Conservation (phyloP, 2,329 filamentous ascomycete genomes). For the Colletotrichum limetticola region DNA sequence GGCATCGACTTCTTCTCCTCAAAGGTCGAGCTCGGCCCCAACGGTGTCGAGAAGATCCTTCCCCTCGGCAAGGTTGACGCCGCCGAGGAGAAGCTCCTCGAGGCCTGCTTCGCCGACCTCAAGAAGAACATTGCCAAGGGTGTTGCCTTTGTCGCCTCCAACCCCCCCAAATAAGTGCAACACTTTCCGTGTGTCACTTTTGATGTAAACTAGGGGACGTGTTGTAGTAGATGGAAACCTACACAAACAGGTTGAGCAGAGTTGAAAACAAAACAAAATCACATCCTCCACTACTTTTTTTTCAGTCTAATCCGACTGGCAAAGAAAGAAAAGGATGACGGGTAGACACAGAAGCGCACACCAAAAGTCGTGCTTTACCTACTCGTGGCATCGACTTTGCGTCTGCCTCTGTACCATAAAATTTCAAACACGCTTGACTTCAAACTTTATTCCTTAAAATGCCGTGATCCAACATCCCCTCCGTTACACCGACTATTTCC, state of each 20-base stretch:
- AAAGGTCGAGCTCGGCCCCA: slow-evolving; percentile 94
- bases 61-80: slow-evolving; percentile 86
- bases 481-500: no score
- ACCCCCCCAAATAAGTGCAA: slow-evolving; percentile 67
- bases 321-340: neutral
- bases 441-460: neutral
- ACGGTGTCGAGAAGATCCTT: slow-evolving; percentile 94
- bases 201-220: neutral
- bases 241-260: slow-evolving; percentile 30
- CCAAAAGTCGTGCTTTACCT: slow-evolving; percentile 30
- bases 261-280: slow-evolving; percentile 22
- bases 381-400: slow-evolving; percentile 28
- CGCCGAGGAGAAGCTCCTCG: slow-evolving; percentile 89
- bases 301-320: slow-evolving; percentile 13
- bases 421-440: slow-evolving; percentile 34
- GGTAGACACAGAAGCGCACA: slow-evolving; percentile 27
- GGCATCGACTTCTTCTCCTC: slow-evolving; percentile 97
- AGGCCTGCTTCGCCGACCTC: slow-evolving; percentile 84
- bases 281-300: neutral
- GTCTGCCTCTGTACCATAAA: slow-evolving; percentile 36
- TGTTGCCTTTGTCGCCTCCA: slow-evolving; percentile 67
- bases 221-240: slow-evolving; percentile 20
- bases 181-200: neutral
- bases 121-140: slow-evolving; percentile 98
- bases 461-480: neutral